Evolutionary conservation across 495 filamentous ascomycete species (phyloP).

Genomic region (Thozetella sp.): DNA sequence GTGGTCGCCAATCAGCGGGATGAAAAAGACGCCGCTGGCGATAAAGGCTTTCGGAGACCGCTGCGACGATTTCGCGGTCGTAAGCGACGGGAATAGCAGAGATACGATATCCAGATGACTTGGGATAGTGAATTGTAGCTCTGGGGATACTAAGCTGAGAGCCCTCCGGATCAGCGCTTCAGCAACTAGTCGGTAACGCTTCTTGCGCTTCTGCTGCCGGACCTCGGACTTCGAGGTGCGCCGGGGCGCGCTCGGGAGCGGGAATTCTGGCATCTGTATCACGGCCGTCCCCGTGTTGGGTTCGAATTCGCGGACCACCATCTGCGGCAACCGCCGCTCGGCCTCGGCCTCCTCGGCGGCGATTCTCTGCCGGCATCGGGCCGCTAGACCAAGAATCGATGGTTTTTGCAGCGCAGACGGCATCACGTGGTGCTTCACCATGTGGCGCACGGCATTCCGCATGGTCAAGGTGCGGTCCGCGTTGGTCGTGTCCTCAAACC

Average conservation of each 20-base stretch:
- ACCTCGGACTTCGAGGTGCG: slow-evolving; percentile 9
- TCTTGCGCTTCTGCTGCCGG: slow-evolving; percentile 23
- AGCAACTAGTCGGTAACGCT: slow-evolving; percentile 34
- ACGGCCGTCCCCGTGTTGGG: slow-evolving; percentile 37
- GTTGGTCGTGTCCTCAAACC: slow-evolving; percentile 90
- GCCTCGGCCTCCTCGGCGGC: slow-evolving; percentile 33
- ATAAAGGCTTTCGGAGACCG: slow-evolving; percentile 48
- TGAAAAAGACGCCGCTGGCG: slow-evolving; percentile 54
- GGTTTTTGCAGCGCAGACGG: slow-evolving; percentile 69
- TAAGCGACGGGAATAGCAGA: slow-evolving; percentile 34
- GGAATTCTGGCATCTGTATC: slow-evolving; percentile 37
- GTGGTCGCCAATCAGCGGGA: slow-evolving; percentile 34
- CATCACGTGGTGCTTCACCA: slow-evolving; percentile 59
- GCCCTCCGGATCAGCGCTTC: slow-evolving; percentile 38
- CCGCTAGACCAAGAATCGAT: slow-evolving; percentile 60
- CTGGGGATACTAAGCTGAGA: slow-evolving; percentile 37
- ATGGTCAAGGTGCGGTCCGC: slow-evolving; percentile 72
- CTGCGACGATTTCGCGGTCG: background rate
- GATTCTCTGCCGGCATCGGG: slow-evolving; percentile 29
- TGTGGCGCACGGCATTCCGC: slow-evolving; percentile 77
- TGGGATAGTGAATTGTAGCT: slow-evolving; percentile 25
- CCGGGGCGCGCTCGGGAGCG: slow-evolving; percentile 8
- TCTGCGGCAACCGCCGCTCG: slow-evolving; percentile 24
- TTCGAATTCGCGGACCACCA: slow-evolving; percentile 37
- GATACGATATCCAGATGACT: slow-evolving; percentile 32